Conservation (phyloP, 768 basidiomycete species). For the Lentinula sp. region DNA sequence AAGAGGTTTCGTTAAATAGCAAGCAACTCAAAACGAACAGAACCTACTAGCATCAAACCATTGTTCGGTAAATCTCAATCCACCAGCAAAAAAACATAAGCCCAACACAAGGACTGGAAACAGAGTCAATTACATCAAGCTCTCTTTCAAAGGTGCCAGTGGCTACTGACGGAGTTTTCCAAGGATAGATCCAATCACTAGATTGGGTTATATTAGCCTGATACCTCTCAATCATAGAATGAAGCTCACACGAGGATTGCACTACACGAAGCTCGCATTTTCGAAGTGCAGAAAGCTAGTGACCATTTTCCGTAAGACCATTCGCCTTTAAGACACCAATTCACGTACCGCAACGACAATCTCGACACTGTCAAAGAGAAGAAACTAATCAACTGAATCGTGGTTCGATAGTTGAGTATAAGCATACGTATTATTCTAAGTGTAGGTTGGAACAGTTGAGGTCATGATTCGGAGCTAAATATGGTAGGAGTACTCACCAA, state of each 20-base stretch:
- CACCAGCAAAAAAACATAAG: constrained; percentile 82
- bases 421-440: constrained; percentile 61
- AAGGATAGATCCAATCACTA: constrained; percentile 79
- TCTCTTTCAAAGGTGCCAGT: no score
- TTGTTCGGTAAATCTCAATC: constrained; percentile 70
- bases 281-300: constrained; percentile 70
- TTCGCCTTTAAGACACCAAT: not conserved
- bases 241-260: constrained; percentile 65
- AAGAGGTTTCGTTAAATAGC: not conserved
- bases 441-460: not conserved
- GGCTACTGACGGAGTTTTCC: constrained; percentile 56
- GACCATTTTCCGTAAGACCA: not conserved
- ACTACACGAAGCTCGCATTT: constrained; percentile 80
- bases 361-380: constrained; percentile 35
- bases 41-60: constrained; percentile 64
- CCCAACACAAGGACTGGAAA: constrained; percentile 72
- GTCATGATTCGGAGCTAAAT: not conserved
- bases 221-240: not conserved
- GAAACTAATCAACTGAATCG: not conserved
- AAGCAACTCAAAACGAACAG: not conserved
- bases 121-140: not conserved
- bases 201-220: not conserved
- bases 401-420: constrained; percentile 5
- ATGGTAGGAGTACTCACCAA: constrained; percentile 42
- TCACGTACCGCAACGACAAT: constrained; percentile 66